Base-by-base conservation (phyloP, 2,329 filamentous ascomycete species). In the Incumbomyces delicatus region DNA sequence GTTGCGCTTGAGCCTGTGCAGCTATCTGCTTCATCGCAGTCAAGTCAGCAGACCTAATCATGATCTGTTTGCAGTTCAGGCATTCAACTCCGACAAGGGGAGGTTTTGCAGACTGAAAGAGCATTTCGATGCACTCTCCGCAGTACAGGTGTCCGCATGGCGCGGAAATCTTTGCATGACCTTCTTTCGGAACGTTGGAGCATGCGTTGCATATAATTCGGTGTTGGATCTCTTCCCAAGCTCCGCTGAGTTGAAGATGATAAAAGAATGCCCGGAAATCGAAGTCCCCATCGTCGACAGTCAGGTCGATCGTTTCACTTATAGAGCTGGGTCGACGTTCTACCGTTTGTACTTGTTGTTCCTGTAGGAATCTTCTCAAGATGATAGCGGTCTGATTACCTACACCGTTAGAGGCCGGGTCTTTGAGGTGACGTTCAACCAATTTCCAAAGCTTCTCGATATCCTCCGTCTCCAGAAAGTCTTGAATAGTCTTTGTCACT, bases 91-190 rank as follows among this genome's bases (percentile, higher is more conserved):
- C 46, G 27, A 50, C 48, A 29, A 48, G 34, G 13, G 45, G 50
- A 3, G 32, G 42, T 16, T 34, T 37, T 16, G 41, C 22, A 7
- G 44, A 44, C 2, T 58, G 41, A 0, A 61, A n/a, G 37, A 66
- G 48, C 2, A 57, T 53, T 2, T 57, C 54, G 6, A 76, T 61
- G 52, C 78, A 81, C 0, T 61, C 57, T 1, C 58, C 47, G 58
- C 78, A 82, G 52, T 76, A 77, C 4, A 79, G 58, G 50, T 82
- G 78, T 13, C 66, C 62, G 55, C 78, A 82, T 3, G 66, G 60
- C 0, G 75, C 16, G 3, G 42, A 45, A 10, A 45, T 20, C 42
- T 45, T 75, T 27, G 75, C 61, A 8, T 65, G 59, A 0, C 72
- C 64, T 1, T 66, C 52, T 0, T 59, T 53, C 0, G 73, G 72